A percentile compares a stretch with the other conserved stretches of the same genome.
These are phyloP conservation scores for Sarcodon aspratus DNA, from an alignment of 768 basidiomycete genomes.

Conservation along the genomic window DNA sequence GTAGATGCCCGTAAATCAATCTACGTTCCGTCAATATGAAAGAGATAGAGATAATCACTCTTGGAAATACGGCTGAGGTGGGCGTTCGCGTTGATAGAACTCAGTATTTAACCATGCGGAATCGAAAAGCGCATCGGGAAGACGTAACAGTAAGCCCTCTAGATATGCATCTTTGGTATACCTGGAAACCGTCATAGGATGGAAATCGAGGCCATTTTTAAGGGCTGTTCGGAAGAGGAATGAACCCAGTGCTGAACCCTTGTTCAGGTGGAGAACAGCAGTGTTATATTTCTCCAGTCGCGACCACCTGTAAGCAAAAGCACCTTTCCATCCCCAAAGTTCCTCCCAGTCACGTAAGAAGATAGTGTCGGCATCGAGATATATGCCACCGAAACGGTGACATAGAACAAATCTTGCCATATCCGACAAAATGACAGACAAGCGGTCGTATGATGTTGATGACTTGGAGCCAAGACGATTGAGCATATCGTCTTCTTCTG, in stretches of 20 bases:
- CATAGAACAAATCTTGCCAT: constrained; percentile 98
- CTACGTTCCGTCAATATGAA: not conserved
- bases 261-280: constrained; percentile 90
- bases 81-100: constrained; percentile 81
- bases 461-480: constrained; percentile 88
- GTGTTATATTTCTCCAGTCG: constrained; percentile 92
- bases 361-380: constrained; percentile 94
- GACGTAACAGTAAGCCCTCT: constrained; percentile 71
- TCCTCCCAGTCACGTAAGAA: constrained; percentile 98
- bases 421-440: constrained; percentile 91
- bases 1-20: constrained; percentile 3
- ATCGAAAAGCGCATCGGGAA: constrained; percentile 95
- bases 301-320: constrained; percentile 96
- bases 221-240: constrained; percentile 92
- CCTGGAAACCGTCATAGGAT: constrained; percentile 88
- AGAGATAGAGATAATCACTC: constrained; percentile 35
- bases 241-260: constrained; percentile 80
- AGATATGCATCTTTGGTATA: constrained; percentile 86
- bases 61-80: constrained; percentile 89
- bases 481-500: constrained; percentile 38
- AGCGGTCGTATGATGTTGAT: constrained; percentile 74
- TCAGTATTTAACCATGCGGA: constrained; percentile 96
- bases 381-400: constrained; percentile 92
- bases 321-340: constrained; percentile 92
- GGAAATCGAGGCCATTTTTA: constrained; percentile 91